Evolutionary conservation across 148 eudicot genomes (phyloP), one percentile per base, ranked within the genome.

Genomic region (Fagopyrum homotropicum): DNA sequence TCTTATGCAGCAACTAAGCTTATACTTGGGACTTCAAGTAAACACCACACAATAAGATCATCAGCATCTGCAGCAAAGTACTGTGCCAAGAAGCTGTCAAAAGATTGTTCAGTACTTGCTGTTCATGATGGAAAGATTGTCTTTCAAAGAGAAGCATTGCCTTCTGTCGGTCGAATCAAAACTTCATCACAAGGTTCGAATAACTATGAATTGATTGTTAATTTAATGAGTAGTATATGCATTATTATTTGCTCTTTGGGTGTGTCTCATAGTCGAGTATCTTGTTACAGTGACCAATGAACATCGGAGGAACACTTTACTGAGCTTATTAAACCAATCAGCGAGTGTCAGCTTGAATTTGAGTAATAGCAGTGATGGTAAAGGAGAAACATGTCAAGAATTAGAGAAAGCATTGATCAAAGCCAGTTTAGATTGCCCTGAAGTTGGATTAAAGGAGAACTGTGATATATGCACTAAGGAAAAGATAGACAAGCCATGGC

Each of bases 41-140:
- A 78, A 69, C 90, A 90, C 57, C 97, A 84, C 59, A 82, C 87
- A 0, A 80, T 90, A 56, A 82, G 88, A 16, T 88, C 98, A 76
- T 87, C 96, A 7, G 75, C 85, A 45, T 89, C 93, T 35, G 80
- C 88, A 19, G 99, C 99, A n/a, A 95, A 95, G 79, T 92, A 90
- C 78, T 90, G 94, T 81, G 98, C 93, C 6, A 89, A 80, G 74
- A 92, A 89, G 72, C 77, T 95, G 55, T 74, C 92, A 10, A 88
- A 85, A 76, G 84, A 82, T 35, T 92, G 94, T 81, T 83, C 97
- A 9, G 80, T 92, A 45, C 81, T 90, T 61, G 98, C 99, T 8
- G 91, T 95, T 73, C 88, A 87, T 82, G 90, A 86, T 88, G 99
- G 99, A 19, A 95, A 92, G 79, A 74, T 92, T 69, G 87, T 89